Conservation (phyloP, 805 yeast genomes). For the Saccharomycopsis fibuligera region DNA sequence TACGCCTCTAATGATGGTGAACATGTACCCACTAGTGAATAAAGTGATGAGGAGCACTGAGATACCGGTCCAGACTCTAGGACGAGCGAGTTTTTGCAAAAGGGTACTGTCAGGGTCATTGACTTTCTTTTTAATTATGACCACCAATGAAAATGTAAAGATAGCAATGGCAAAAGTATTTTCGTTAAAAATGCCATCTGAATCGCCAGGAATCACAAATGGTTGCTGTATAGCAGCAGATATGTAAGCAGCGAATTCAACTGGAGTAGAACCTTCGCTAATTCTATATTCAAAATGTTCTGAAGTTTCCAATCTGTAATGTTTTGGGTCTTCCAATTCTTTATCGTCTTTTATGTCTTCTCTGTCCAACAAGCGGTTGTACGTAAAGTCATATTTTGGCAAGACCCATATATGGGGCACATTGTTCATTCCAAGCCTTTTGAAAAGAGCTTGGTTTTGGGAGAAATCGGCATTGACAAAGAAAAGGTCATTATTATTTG, state of each 20-base stretch:
- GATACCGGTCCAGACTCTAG: constrained; percentile 28
- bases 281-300: constrained; percentile 32
- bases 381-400: constrained; percentile 35
- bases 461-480: constrained; percentile 47
- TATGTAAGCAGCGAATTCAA: constrained; percentile 49
- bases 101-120: constrained; percentile 4
- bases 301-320: constrained; percentile 10
- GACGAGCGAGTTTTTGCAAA: constrained; percentile 8
- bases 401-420: constrained; percentile 67
- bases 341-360: not conserved
- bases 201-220: not conserved
- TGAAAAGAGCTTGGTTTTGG: constrained; percentile 37
- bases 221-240: constrained; percentile 37
- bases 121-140: constrained; percentile 14
- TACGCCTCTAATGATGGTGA: constrained; percentile 50
- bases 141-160: constrained; percentile 7
- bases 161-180: constrained; percentile 8
- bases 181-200: constrained; percentile 8
- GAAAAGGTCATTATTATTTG: constrained; percentile 32
- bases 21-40: constrained; percentile 59
- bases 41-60: constrained; percentile 37
- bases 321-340: not conserved
- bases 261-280: constrained; percentile 28
- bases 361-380: not conserved
- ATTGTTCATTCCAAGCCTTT: constrained; percentile 36